Evolutionary conservation across 768 basidiomycete species (phyloP).

Genomic region (Hericium alpestre): DNA sequence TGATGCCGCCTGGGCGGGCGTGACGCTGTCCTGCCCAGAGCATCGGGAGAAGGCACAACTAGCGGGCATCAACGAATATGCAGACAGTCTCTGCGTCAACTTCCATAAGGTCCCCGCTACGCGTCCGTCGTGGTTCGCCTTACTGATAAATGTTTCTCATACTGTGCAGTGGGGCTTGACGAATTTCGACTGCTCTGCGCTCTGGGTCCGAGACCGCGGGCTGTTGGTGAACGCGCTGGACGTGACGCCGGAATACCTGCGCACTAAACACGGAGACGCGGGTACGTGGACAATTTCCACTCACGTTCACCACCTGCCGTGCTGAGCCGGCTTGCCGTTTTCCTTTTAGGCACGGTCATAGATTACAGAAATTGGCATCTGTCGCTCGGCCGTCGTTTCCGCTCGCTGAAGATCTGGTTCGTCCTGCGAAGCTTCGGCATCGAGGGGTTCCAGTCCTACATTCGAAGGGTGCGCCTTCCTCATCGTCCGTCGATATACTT

Average conservation of each 20-base stretch:
- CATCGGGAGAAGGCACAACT: constrained; percentile 51
- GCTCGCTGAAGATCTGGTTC: constrained; percentile 89
- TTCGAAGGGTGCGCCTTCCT: constrained; percentile 42
- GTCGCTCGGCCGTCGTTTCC: constrained; percentile 76
- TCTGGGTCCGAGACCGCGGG: constrained; percentile 71
- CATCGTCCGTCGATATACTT: background rate
- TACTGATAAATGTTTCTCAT: background rate
- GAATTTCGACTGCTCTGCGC: constrained; percentile 73
- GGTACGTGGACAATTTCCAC: constrained; percentile 27
- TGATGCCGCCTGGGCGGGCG: constrained; percentile 88
- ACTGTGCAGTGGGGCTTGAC: constrained; percentile 70
- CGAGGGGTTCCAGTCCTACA: constrained; percentile 68
- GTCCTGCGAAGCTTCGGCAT: constrained; percentile 76
- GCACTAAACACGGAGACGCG: constrained; percentile 69
- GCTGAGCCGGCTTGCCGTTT: too few relatives aligned
- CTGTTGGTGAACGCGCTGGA: constrained; percentile 73
- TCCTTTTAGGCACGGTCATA: constrained; percentile 58
- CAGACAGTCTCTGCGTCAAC: constrained; percentile 79
- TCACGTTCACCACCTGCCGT: too few relatives aligned
- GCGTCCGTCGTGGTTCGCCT: background rate
- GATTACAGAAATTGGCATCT: constrained; percentile 87
- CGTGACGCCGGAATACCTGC: constrained; percentile 75
- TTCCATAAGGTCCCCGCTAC: constrained; percentile 64
- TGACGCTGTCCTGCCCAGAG: constrained; percentile 74
- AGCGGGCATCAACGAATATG: constrained; percentile 62